phyloP scores from a whole-genome alignment of 805 yeast species.

The Candida ficus region DNA sequence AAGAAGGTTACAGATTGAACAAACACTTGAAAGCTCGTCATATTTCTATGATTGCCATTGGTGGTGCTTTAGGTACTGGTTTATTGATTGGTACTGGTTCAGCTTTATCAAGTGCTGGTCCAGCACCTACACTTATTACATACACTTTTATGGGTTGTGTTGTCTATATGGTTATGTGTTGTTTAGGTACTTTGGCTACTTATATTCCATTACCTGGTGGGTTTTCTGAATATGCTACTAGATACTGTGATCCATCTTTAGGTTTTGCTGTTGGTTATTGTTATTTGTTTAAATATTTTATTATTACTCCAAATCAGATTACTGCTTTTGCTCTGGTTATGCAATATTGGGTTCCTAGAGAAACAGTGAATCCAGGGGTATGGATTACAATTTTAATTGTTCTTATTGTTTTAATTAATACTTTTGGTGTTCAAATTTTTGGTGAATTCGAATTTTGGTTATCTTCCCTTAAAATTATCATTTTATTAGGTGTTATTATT shows the following conservation, averaged over 20 bases:
- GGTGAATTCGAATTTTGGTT: slow-evolving; percentile 51
- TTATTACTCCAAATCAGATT: slow-evolving; percentile 33
- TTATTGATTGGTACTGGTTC: slow-evolving; percentile 72
- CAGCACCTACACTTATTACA: slow-evolving; percentile 43
- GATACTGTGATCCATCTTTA: slow-evolving; percentile 26
- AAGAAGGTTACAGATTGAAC: slow-evolving; percentile 7
- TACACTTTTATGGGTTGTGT: slow-evolving; percentile 62
- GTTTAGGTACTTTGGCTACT: slow-evolving; percentile 63
- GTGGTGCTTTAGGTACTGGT: slow-evolving; percentile 83
- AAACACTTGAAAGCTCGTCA: slow-evolving; percentile 41
- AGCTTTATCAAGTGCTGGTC: slow-evolving; percentile 68
- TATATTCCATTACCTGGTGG: slow-evolving; percentile 60
- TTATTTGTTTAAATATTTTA: slow-evolving; percentile 16
- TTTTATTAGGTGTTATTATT: slow-evolving; percentile 57
- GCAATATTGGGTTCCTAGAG: slow-evolving; percentile 40
- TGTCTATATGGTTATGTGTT: slow-evolving; percentile 62
- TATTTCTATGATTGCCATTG: slow-evolving; percentile 70
- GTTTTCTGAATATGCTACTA: slow-evolving; percentile 53
- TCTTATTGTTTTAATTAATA: slow-evolving; percentile 39
- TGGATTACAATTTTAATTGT: slow-evolving; percentile 44
- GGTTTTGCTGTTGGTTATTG: slow-evolving; percentile 23
- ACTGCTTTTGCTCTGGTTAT: slow-evolving; percentile 48
- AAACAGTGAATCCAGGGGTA: slow-evolving; percentile 46
- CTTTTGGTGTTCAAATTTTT: slow-evolving; percentile 46
- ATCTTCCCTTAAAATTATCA: slow-evolving; percentile 43